These are phyloP conservation scores for Colletotrichum sp. DNA, from an alignment of 2,329 filamentous ascomycete species.

Conservation along the genomic window DNA sequence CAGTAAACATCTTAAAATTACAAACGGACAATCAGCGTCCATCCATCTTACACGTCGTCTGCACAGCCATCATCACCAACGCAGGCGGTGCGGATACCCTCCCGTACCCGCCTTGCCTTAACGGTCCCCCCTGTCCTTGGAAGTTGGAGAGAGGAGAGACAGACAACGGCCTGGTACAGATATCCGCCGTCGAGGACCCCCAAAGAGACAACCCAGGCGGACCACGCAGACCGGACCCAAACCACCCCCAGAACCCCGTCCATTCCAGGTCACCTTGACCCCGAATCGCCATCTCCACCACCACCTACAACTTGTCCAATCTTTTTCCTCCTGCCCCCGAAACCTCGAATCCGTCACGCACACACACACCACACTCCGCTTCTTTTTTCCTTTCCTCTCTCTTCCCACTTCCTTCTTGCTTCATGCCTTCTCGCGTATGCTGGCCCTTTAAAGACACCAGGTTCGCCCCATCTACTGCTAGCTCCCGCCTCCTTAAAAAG, in stretches of 20 bases:
- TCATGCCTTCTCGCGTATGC: background rate
- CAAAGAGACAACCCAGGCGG: background rate
- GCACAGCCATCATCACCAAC: background rate
- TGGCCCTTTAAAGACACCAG: background rate
- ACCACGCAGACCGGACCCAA: background rate
- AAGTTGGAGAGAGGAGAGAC: background rate
- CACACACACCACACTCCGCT: background rate
- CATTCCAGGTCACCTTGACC: background rate
- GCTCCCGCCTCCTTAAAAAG: background rate
- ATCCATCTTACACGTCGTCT: background rate
- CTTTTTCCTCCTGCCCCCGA: background rate
- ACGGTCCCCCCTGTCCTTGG: background rate
- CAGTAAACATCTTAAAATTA: background rate
- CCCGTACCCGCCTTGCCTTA: background rate
- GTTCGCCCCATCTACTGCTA: background rate
- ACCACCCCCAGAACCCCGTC: background rate
- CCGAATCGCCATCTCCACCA: constrained; percentile 14
- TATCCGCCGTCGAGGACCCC: background rate
- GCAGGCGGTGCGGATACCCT: background rate
- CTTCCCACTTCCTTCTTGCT: background rate
- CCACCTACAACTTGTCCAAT: background rate
- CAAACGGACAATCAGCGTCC: background rate
- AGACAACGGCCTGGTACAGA: background rate
- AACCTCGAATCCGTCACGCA: constrained; percentile 7
- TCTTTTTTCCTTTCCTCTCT: background rate